Conservation (phyloP, 2,329 filamentous ascomycete genomes). For the Sporothrix variecibatus region DNA sequence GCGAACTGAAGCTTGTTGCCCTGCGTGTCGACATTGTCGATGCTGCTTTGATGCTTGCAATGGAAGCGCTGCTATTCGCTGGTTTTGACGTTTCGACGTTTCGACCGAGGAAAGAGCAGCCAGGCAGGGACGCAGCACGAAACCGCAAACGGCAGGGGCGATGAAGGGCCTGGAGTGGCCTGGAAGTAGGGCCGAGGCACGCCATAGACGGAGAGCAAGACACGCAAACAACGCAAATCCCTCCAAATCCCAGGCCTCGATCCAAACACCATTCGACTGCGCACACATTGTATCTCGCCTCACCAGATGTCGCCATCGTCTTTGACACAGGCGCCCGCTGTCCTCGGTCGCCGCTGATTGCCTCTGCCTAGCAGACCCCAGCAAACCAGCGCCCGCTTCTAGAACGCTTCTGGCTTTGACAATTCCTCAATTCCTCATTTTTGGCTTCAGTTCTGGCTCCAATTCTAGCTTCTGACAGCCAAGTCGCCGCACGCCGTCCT, state of each 20-base stretch:
- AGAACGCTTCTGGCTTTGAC: neutral
- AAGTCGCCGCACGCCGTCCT: neutral
- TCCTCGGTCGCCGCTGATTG: neutral
- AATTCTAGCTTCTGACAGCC: neutral
- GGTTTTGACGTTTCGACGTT: too few species aligned
- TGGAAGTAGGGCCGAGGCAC: slow-evolving; percentile 9
- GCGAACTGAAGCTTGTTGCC: neutral
- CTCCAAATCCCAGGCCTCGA: slow-evolving; percentile 2
- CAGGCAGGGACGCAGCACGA: neutral
- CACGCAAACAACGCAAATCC: neutral
- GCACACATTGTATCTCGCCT: neutral
- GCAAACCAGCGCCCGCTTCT: neutral
- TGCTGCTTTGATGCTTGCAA: neutral
- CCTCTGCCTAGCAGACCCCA: neutral
- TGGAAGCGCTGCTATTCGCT: neutral
- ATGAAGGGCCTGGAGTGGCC: neutral
- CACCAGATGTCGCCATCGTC: slow-evolving; percentile 9
- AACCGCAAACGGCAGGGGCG: neutral
- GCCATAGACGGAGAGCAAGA: neutral
- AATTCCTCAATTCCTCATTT: neutral
- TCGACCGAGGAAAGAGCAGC: neutral
- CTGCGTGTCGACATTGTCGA: neutral
- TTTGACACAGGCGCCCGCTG: neutral
- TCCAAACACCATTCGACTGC: neutral
- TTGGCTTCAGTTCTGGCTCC: neutral